Evolutionary conservation across 2,329 filamentous ascomycete species (phyloP), one percentile per base, ranked within the genome.

Genomic region (Drechslerella coelobrocha): DNA sequence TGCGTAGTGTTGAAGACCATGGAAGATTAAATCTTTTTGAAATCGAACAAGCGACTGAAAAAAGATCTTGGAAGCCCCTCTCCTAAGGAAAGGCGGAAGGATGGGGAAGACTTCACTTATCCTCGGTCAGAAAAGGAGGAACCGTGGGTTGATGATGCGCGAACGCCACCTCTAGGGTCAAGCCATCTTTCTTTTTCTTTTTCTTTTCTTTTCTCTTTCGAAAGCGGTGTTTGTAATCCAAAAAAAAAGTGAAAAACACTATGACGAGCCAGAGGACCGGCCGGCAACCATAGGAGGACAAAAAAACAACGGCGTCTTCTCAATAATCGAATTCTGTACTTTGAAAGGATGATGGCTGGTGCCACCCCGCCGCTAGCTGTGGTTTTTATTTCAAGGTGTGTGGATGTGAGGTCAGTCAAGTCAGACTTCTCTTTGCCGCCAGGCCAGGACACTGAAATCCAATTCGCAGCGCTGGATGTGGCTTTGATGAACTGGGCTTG

Each of bases 251-350:
- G 56, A 17, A n/a, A 43, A 21, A 39, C 9, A 66, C 48, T 26
- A 8, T 56, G 56, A 52, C 63, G 63, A 29, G 63, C 50, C 50
- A 45, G 39, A 56, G 29, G 8, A 31, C 54, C 26, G 17, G 52
- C 63, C 63, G 63, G 55, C 34, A 68, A 54, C 55, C 63, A 31
- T 37, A 53, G 63, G 63, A 68, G 50, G 63, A 60, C 29, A 41
- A 51, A 37, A 31, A 61, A 43, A 50, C 29, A 43, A 31, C 39
- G 10, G 23, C 9, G 12, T 29, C 12, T 19, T 21, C n/a, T n/a
- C n/a, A n/a, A n/a, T n/a, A n/a, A n/a, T n/a, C n/a, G n/a, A n/a
- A n/a, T n/a, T n/a, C n/a, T n/a, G n/a, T n/a, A n/a, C n/a, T n/a
- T n/a, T n/a, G n/a, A n/a, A n/a, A n/a, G n/a, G n/a, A n/a, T n/a